Conservation (phyloP, 441 rosid species). For the Pelargonium australe region DNA sequence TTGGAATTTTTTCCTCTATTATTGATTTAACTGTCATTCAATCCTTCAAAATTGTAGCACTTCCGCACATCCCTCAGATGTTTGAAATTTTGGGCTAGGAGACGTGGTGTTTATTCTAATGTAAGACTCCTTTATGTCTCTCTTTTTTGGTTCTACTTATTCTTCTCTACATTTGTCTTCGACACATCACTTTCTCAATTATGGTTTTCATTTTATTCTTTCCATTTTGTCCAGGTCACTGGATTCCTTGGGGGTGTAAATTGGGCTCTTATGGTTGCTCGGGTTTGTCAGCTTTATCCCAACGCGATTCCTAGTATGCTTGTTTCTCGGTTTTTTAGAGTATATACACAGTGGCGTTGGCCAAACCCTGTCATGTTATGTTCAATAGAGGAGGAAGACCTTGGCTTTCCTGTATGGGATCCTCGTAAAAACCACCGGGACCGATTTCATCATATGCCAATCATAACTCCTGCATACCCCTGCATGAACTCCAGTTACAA, state of each 20-base stretch:
- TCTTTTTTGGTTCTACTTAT: not conserved
- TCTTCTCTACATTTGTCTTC: not conserved
- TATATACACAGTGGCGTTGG: constrained; percentile 93
- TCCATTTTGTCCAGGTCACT: constrained; percentile 40
- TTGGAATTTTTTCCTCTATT: not conserved
- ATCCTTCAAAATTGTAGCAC: constrained; percentile 35
- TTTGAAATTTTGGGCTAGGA: constrained; percentile 85
- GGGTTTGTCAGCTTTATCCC: constrained; percentile 90
- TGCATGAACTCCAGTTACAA: constrained; percentile 77
- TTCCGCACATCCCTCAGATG: constrained; percentile 75
- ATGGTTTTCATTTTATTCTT: not conserved
- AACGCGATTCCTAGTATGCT: constrained; percentile 88
- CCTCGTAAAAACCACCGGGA: constrained; percentile 61
- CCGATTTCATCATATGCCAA: constrained; percentile 59
- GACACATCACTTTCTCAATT: not conserved
- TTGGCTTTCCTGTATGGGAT: constrained; percentile 78
- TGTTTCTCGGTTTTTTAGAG: constrained; percentile 83
- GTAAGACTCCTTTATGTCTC: constrained; percentile 24
- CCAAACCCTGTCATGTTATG: constrained; percentile 97
- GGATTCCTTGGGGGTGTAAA: constrained; percentile 79
- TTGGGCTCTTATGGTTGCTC: constrained; percentile 74
- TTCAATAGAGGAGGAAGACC: constrained; percentile 77
- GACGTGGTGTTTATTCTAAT: constrained; percentile 81
- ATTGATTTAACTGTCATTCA: not conserved
- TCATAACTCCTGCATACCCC: constrained; percentile 71